Conservation (phyloP, 495 filamentous ascomycete genomes). For the Penicillium coprophilum region DNA sequence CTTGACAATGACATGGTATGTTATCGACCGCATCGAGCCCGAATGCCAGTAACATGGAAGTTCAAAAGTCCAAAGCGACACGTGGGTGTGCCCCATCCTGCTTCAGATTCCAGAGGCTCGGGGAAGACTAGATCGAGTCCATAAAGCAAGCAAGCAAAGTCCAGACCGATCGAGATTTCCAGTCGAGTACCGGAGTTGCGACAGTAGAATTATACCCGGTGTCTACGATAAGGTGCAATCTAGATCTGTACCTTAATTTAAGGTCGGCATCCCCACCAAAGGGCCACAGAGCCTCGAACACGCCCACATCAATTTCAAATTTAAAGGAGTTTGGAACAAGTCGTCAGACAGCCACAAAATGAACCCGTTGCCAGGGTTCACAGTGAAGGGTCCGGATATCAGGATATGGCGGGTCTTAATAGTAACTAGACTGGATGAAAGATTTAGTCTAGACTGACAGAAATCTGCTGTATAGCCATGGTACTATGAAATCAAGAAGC, state of each 20-base stretch:
- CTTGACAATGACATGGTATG: not conserved
- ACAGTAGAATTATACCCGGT: not conserved
- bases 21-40: not conserved
- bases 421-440: not conserved
- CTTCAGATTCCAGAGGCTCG: not conserved
- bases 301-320: not conserved
- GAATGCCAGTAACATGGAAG: not conserved
- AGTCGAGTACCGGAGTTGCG: not conserved
- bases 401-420: not conserved
- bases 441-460: not conserved
- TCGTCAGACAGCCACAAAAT: constrained; percentile 24
- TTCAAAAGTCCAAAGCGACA: not conserved
- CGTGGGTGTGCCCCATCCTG: not conserved
- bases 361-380: not conserved
- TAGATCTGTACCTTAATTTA: constrained; percentile 6
- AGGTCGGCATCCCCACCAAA: not conserved
- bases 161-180: not conserved
- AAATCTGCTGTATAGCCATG: too few species aligned
- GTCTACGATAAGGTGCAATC: not conserved
- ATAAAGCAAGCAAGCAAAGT: not conserved
- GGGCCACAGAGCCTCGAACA: constrained; percentile 4
- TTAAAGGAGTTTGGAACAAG: not conserved
- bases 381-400: not conserved
- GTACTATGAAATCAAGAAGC: too few species aligned
- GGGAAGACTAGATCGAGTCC: not conserved